Evolutionary conservation across 805 yeast genomes (phyloP).

Genomic region (Pichia exigua): DNA sequence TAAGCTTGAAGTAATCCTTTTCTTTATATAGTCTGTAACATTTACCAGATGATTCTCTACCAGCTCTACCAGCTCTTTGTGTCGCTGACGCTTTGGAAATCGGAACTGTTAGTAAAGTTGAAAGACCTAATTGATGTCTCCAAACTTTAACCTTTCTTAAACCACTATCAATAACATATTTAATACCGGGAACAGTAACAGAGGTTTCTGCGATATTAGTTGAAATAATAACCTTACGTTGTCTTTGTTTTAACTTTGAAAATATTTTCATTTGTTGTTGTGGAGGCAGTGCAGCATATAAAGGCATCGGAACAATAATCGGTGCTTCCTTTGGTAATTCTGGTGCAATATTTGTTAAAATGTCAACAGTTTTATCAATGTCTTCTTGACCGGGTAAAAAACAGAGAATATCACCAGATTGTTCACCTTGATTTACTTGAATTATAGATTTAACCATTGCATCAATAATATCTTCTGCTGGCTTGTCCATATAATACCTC

Average conservation of each 20-base stretch:
- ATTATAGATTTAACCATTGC: constrained; percentile 63
- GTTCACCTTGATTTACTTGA: constrained; percentile 74
- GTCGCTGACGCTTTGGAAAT: constrained; percentile 90
- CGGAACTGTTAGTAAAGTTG: constrained; percentile 88
- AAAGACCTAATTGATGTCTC: constrained; percentile 86
- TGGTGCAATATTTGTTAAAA: constrained; percentile 54
- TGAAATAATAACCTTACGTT: constrained; percentile 80
- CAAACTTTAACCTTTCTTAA: constrained; percentile 89
- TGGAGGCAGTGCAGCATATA: constrained; percentile 92
- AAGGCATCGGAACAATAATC: constrained; percentile 64
- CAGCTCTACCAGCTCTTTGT: constrained; percentile 98
- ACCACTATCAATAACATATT: constrained; percentile 90
- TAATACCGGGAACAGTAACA: constrained; percentile 88
- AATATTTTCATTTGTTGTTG: constrained; percentile 77
- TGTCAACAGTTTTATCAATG: constrained; percentile 73
- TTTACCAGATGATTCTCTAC: constrained; percentile 92
- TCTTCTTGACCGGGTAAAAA: constrained; percentile 97
- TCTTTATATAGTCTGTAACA: constrained; percentile 81
- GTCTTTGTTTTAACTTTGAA: constrained; percentile 49
- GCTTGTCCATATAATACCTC: constrained; percentile 51
- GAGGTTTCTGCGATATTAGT: constrained; percentile 98
- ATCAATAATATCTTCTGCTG: constrained; percentile 80
- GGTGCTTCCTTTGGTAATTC: constrained; percentile 72
- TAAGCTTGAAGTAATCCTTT: constrained; percentile 51
- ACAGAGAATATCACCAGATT: constrained; percentile 83